Evolutionary conservation across 2,329 filamentous ascomycete genomes (phyloP), one percentile per base, ranked within the genome.

Genomic region (Nemania abortiva): DNA sequence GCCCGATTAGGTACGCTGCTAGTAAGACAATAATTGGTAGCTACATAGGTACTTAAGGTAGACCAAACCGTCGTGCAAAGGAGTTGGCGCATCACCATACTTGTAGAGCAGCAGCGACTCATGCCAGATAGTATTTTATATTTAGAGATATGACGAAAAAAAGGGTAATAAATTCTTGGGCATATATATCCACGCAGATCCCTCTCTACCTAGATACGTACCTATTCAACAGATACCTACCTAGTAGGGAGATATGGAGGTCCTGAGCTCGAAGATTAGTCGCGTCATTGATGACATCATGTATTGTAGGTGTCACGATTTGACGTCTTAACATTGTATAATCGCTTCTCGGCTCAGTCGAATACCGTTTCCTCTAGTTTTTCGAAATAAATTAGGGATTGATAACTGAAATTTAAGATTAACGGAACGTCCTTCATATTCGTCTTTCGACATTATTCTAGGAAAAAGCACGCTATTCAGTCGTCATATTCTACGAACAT

Each of bases 401-500:
- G 24, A 27, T 27, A 27, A 27, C 24, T 27, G 5, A 27, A 27
- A 5, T 2, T 27, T 27, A 27, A 27, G 24, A 27, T 27, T 2
- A 27, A 27, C 24, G 24, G 5, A 27, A 27, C 24, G 5, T 2
- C 24, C 2, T 27, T 27, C 24, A 27, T 5, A 59, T 13, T 54
- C 6, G 27, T 37, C 5, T 53, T 27, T 27, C 24, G 24, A 2
- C 24, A 27, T 2, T 62, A 37, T 15, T 22, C 24, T 5, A 27
- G 29, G 29, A 22, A 53, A 34, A 22, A 42, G 29, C 50, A 53
- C 56, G 34, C 22, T 22, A 39, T 18, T 7, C 15, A 57, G 50
- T 9, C 29, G 47, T 24, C n/a, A 47, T 56, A 47, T 39, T 37
- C n/a, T 54, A 56, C 68, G 71, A 75, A 63, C 70, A 78, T 79